Conservation (phyloP, 1,284 basidiomycete species). For the Paramarasmius palmivorus region DNA sequence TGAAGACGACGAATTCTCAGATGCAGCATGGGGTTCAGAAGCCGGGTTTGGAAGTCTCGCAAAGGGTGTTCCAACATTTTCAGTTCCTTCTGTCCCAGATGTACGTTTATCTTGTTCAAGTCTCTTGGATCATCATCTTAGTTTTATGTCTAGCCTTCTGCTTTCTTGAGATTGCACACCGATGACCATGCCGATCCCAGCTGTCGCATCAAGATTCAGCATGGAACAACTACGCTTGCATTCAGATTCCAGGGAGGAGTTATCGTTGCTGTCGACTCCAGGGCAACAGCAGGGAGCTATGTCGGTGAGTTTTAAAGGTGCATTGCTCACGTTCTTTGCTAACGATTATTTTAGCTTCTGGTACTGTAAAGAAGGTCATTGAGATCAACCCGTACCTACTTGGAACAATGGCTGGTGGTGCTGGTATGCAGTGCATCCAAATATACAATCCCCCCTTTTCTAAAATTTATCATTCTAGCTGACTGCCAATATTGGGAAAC, state of each 20-base stretch:
- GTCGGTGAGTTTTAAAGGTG: constrained; percentile 63
- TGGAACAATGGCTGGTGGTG: constrained; percentile 99
- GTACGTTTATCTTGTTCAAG: too few species aligned
- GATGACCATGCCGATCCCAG: constrained; percentile 92
- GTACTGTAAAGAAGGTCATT: constrained; percentile 98
- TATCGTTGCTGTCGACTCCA: constrained; percentile 96
- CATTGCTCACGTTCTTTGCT: constrained; percentile 5
- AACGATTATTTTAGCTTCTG: constrained; percentile 62
- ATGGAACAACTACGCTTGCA: constrained; percentile 98
- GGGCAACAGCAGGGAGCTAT: constrained; percentile 97
- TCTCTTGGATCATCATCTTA: too few species aligned
- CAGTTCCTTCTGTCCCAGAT: constrained; percentile 70
- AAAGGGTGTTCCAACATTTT: constrained; percentile 69
- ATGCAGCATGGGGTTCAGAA: constrained; percentile 76
- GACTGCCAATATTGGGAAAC: constrained; percentile 99
- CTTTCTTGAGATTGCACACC: constrained; percentile 88
- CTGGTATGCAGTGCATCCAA: constrained; percentile 56
- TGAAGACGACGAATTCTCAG: constrained; percentile 66
- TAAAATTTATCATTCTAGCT: constrained; percentile 43
- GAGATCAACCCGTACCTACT: constrained; percentile 99
- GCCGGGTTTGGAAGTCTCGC: constrained; percentile 79
- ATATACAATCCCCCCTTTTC: neutral
- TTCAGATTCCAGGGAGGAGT: constrained; percentile 98
- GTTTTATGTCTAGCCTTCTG: too few species aligned
- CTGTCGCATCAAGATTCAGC: constrained; percentile 97